Conservation (phyloP, 2,329 filamentous ascomycete genomes). For the Aspergillus nomiae region DNA sequence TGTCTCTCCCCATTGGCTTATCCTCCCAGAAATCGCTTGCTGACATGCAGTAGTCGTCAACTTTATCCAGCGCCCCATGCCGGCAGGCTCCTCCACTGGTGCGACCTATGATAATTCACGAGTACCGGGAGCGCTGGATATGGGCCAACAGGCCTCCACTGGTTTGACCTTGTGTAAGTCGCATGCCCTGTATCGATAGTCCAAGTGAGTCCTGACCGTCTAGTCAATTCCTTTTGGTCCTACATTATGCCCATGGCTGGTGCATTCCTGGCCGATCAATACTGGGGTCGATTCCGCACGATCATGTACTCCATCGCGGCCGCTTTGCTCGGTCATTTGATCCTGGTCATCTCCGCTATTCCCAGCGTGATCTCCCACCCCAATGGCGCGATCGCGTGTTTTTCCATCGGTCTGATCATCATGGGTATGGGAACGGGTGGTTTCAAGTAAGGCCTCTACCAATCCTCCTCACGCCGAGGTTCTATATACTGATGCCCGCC, state of each 20-base stretch:
- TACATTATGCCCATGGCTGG: slow-evolving; percentile 63
- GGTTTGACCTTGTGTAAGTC: slow-evolving; percentile 50
- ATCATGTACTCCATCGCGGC: slow-evolving; percentile 67
- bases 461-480: not conserved
- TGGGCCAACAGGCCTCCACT: slow-evolving; percentile 60
- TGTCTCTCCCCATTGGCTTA: slow-evolving; percentile 24
- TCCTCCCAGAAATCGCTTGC: not conserved
- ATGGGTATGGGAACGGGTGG: slow-evolving; percentile 76
- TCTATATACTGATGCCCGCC: not conserved
- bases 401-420: slow-evolving; percentile 65
- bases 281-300: slow-evolving; percentile 69
- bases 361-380: slow-evolving; percentile 62
- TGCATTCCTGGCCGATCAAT: slow-evolving; percentile 66
- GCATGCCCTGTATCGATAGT: not conserved
- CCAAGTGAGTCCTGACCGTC: not conserved
- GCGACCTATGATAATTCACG: slow-evolving; percentile 24
- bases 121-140: slow-evolving; percentile 56
- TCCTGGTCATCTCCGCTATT: slow-evolving; percentile 67
- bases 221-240: slow-evolving; percentile 63
- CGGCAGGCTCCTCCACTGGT: slow-evolving; percentile 57
- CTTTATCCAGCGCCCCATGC: slow-evolving; percentile 61
- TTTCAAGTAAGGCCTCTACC: slow-evolving; percentile 60
- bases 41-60: slow-evolving; percentile 54
- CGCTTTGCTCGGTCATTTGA: slow-evolving; percentile 66
- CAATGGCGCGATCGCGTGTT: slow-evolving; percentile 63